Conservation (phyloP, 2,329 filamentous ascomycete genomes). For the Claviceps sp. region DNA sequence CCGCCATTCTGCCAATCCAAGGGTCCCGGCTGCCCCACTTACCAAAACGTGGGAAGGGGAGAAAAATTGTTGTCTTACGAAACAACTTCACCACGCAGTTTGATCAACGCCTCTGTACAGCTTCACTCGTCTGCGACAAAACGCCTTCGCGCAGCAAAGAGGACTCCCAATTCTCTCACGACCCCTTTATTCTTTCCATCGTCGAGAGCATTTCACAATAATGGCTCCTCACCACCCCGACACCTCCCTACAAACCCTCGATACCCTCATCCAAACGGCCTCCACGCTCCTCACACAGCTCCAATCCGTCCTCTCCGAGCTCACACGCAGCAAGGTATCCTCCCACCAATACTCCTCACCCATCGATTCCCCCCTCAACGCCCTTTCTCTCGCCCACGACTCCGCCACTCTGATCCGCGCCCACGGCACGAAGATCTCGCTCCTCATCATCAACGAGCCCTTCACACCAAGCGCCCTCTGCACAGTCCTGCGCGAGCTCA, state of each 20-base stretch:
- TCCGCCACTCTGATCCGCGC: conserved; percentile 62
- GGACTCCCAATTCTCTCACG: no score
- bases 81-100: no score
- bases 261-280: conserved; percentile 24
- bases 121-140: no score
- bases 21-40: not conserved
- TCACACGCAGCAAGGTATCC: conserved; percentile 19
- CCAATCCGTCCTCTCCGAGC: conserved; percentile 26
- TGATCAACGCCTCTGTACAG: no score
- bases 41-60: no score
- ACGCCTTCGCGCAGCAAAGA: no score
- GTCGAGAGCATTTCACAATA: not conserved
- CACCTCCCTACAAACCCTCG: conserved; percentile 23
- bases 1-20: not conserved
- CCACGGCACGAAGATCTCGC: conserved; percentile 75
- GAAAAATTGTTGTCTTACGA: no score
- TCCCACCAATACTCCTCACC: conserved; percentile 5
- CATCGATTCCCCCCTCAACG: conserved; percentile 26
- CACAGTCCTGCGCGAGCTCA: conserved; percentile 59
- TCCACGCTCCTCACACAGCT: conserved; percentile 27
- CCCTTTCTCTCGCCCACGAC: conserved; percentile 57
- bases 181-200: no score
- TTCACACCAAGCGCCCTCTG: conserved; percentile 68
- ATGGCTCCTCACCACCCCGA: conserved; percentile 15
- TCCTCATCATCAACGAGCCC: conserved; percentile 74